These are phyloP conservation scores for Penicillium herquei DNA, from an alignment of 495 filamentous ascomycete species.

Conservation along the genomic window DNA sequence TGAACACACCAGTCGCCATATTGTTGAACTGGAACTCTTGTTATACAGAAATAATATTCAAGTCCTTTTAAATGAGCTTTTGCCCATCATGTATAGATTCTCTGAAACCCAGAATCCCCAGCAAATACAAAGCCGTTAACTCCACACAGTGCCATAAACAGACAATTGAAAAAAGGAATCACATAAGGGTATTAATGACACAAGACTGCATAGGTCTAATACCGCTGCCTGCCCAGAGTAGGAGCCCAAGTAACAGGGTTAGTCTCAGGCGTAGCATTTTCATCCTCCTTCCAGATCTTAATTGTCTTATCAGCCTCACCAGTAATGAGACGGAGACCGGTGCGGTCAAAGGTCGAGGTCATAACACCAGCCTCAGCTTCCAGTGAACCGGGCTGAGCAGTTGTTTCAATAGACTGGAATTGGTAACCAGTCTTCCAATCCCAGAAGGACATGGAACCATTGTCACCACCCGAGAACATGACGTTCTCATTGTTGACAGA, in stretches of 20 bases:
- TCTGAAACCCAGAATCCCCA: constrained; percentile 7
- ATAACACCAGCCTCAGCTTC: constrained; percentile 95
- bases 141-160: constrained; percentile 28
- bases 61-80: constrained; percentile 2
- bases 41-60: background rate
- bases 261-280: constrained; percentile 82
- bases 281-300: constrained; percentile 95
- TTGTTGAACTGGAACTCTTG: too few relatives aligned
- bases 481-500: constrained; percentile 92
- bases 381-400: constrained; percentile 88
- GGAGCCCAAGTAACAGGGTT: constrained; percentile 95
- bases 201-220: constrained; percentile 31
- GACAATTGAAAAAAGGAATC: constrained; percentile 8
- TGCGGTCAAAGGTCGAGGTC: constrained; percentile 85
- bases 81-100: constrained; percentile 5
- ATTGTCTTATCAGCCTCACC: constrained; percentile 97
- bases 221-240: constrained; percentile 69
- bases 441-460: constrained; percentile 96
- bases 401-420: constrained; percentile 84
- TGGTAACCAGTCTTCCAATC: constrained; percentile 97
- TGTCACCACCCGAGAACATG: constrained; percentile 91
- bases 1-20: too few relatives aligned
- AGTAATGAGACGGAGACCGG: constrained; percentile 83
- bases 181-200: constrained; percentile 22
- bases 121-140: constrained; percentile 24